phyloP scores from a whole-genome alignment of 2,329 filamentous ascomycete genomes.

The Neocatenulostroma microsporum region DNA sequence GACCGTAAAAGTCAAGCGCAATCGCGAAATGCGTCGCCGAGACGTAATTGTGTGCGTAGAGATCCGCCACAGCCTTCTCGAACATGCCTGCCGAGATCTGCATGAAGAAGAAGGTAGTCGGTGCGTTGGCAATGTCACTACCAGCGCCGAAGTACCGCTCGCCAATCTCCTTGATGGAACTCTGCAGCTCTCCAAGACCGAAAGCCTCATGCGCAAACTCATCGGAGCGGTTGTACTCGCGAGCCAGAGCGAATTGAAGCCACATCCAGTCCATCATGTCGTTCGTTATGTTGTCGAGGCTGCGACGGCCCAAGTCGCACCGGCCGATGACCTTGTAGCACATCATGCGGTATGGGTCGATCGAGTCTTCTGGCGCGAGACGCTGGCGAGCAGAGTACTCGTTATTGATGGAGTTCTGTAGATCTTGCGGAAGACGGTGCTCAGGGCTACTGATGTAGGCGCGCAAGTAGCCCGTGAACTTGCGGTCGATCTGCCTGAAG shows the following conservation, averaged over 20 bases:
- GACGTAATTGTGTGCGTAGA: constrained; percentile 85
- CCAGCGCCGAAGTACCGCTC: constrained; percentile 83
- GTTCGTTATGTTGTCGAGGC: constrained; percentile 50
- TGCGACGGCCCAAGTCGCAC: constrained; percentile 52
- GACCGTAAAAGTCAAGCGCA: constrained; percentile 77
- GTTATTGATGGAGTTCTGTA: constrained; percentile 80
- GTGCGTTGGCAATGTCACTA: constrained; percentile 69
- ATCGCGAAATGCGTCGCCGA: constrained; percentile 94
- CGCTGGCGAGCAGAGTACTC: constrained; percentile 81
- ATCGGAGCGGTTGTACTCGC: constrained; percentile 54
- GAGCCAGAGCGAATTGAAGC: constrained; percentile 56
- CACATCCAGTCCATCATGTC: constrained; percentile 60
- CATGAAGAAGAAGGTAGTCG: constrained; percentile 88
- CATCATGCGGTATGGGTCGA: constrained; percentile 92
- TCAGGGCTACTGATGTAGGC: constrained; percentile 72
- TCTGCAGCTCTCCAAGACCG: constrained; percentile 61
- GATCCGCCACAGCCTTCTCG: constrained; percentile 82
- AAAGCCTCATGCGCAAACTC: constrained; percentile 57
- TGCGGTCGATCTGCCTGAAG: constrained; percentile 84
- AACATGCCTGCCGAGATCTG: constrained; percentile 88
- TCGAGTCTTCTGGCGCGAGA: constrained; percentile 75
- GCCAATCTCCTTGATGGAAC: constrained; percentile 79
- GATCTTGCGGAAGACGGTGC: constrained; percentile 64
- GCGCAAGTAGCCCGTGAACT: constrained; percentile 79
- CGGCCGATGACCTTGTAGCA: constrained; percentile 96